Evolutionary conservation across 192 early-diverging fungal genomes (phyloP), one percentile per base, ranked within the genome.

Genomic region (Podila clonocystis): DNA sequence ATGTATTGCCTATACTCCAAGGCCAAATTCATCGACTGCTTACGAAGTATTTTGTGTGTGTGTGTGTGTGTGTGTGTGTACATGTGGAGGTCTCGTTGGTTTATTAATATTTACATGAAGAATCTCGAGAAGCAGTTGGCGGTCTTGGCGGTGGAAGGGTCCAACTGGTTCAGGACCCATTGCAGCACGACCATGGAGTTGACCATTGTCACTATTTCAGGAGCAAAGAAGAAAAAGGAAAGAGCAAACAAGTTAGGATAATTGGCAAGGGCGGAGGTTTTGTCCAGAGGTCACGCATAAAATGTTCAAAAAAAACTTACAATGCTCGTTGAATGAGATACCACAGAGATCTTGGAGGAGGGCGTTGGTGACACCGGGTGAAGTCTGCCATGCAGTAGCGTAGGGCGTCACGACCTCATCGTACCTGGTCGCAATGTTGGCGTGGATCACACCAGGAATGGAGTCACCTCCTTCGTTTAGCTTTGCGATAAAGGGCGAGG

Each of bases 321-420:
- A 62, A 22, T 79, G 75, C 26, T 79, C 75, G 28, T 79, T 72
- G 20, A 79, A 58, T 13, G 68, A 62, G 52, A 79, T n/a, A 17
- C 60, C 19, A 41, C 75, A 79, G 11, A 67, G 50, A 24, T 67
- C 41, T 49, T 79, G 75, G n/a, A 79, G 68, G 15, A 72, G 19
- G 2, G 24, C 15, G 45, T 79, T 79, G 30, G 64, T 61, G 60
- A 68, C 61, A 7, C 68, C 68, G 5, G 75, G 12, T 1, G 34
- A 57, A 0, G 33, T 26, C 50, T 68, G 65, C 60, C 26, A 79
- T 26, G 58, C 49, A 30, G 41, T 79, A 17, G 62, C 5, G 9
- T 58, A 79, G 5, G 75, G 75, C 8, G 75, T 79, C 2, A 79
- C 70, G 28, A 79, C 61, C 50, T 79, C 69, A 15, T 79, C 75